These are phyloP conservation scores for Fusarium bactridioides DNA, from an alignment of 2,329 filamentous ascomycete species.

Conservation along the genomic window DNA sequence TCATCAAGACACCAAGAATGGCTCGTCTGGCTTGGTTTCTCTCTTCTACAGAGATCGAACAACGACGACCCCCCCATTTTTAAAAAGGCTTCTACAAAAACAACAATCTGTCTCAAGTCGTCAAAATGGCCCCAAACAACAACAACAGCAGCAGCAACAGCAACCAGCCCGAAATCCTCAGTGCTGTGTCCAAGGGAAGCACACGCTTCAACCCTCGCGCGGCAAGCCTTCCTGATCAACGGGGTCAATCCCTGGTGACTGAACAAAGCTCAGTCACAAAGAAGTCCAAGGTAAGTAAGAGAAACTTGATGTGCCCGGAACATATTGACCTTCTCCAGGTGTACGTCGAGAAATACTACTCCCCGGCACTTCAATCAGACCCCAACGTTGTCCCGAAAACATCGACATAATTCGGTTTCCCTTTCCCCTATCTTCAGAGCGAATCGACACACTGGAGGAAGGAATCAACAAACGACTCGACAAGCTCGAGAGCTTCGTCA, in stretches of 20 bases:
- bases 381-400: neutral
- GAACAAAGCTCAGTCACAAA: neutral
- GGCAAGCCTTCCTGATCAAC: neutral
- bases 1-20: neutral
- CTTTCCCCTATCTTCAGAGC: neutral
- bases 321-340: neutral
- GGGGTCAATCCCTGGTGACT: neutral
- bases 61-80: neutral
- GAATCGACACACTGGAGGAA: neutral
- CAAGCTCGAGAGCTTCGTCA: neutral
- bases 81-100: neutral
- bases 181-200: neutral
- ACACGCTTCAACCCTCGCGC: neutral
- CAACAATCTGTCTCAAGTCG: neutral
- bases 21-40: neutral
- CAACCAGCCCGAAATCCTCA: neutral
- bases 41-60: neutral
- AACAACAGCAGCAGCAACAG: neutral
- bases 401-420: neutral
- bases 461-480: neutral
- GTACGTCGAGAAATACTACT: neutral
- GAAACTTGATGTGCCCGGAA: neutral
- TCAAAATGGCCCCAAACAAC: neutral
- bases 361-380: neutral
- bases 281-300: neutral